phyloP scores from a whole-genome alignment of 768 basidiomycete species.

The Boletellus ananiceps region DNA sequence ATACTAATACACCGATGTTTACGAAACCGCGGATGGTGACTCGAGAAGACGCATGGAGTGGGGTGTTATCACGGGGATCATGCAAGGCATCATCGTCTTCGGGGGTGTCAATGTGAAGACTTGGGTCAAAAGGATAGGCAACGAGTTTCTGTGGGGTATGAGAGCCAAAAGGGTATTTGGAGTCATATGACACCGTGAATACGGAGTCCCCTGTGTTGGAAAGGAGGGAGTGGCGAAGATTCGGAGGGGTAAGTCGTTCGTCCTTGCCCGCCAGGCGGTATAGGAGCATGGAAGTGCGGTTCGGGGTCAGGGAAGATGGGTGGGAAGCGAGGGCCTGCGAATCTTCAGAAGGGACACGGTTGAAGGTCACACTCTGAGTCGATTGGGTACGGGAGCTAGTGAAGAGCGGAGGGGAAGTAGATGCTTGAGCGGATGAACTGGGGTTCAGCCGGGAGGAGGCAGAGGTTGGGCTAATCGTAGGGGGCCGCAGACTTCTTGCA shows the following conservation, averaged over 20 bases:
- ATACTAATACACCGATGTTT: constrained; percentile 66
- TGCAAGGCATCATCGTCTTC: constrained; percentile 80
- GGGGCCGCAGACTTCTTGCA: constrained; percentile 24
- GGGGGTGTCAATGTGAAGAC: constrained; percentile 46
- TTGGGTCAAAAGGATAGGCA: constrained; percentile 70
- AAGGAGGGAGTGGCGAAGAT: constrained; percentile 38
- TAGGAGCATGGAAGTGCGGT: constrained; percentile 60
- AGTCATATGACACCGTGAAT: constrained; percentile 47
- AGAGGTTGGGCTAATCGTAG: constrained; percentile 28
- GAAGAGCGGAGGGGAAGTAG: constrained; percentile 12
- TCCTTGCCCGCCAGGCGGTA: constrained; percentile 50
- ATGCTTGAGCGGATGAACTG: constrained; percentile 20
- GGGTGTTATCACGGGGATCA: constrained; percentile 43
- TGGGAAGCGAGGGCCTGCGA: constrained; percentile 38
- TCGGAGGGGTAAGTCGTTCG: constrained; percentile 34
- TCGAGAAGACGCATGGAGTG: constrained; percentile 20
- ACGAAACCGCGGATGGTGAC: constrained; percentile 47
- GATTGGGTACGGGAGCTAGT: constrained; percentile 37
- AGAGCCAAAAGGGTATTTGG: constrained; percentile 57
- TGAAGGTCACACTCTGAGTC: constrained; percentile 38
- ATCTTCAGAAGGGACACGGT: constrained; percentile 43
- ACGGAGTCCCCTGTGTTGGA: constrained; percentile 52
- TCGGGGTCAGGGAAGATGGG: constrained; percentile 13
- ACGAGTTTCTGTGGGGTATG: constrained; percentile 40
- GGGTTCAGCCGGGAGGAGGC: constrained; percentile 54